Conservation (phyloP, 441 rosid species). For the Aquilaria agallochum region DNA sequence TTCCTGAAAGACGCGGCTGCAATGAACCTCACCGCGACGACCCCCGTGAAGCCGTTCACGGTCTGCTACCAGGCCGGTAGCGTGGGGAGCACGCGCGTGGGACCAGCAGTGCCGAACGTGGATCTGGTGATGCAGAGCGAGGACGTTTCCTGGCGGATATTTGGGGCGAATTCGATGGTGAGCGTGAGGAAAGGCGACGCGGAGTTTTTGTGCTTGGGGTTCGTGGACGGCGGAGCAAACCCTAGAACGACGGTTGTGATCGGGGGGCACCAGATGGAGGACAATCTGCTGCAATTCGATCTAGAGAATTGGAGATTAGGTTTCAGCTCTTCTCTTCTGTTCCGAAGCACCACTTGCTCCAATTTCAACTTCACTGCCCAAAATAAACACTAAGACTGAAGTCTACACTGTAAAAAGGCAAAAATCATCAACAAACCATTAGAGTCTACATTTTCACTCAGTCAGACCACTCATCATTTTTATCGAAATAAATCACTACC, state of each 20-base stretch:
- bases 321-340: conserved; percentile 10
- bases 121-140: conserved; percentile 13
- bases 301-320: conserved; percentile 7
- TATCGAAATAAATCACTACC: too few species aligned
- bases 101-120: conserved; percentile 15
- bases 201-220: conserved; percentile 22
- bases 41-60: conserved; percentile 8
- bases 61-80: conserved; percentile 11
- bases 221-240: conserved; percentile 12
- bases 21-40: conserved; percentile 9
- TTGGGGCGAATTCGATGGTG: conserved; percentile 17
- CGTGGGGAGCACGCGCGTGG: not conserved
- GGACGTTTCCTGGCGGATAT: conserved; percentile 11
- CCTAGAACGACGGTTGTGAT: conserved; percentile 12
- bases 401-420: too few species aligned
- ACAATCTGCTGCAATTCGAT: conserved; percentile 15
- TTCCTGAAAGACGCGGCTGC: conserved; percentile 12
- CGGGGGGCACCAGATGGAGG: conserved; percentile 13
- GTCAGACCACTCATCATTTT: too few species aligned
- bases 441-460: too few species aligned
- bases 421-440: too few species aligned
- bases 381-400: not conserved
- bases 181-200: not conserved
- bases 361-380: not conserved
- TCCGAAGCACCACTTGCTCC: conserved; percentile 7